Base-by-base conservation (phyloP, 768 basidiomycete species). In the Mycena floridula region DNA sequence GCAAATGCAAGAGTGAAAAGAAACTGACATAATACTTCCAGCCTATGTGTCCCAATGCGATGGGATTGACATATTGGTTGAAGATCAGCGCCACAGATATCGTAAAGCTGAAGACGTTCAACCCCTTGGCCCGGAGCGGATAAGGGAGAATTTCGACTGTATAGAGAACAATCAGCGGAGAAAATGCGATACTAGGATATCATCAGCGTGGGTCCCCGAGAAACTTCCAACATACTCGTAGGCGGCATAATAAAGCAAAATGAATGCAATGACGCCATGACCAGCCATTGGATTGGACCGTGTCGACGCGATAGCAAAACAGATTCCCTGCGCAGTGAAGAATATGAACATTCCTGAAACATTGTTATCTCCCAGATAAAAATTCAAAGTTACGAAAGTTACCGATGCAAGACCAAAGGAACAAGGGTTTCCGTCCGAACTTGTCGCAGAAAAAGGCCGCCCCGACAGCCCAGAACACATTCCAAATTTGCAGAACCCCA, bases 141-240 rank as follows among this genome's bases (percentile, higher is more conserved):
- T 68, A 80, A 0, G 82, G 82, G n/a, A 84, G 57, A 50, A 85
- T 82, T 55, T 85, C 82, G 42, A 82, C 62, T 7, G 73, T 72
- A 58, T 78, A 82, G 0, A 72, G 55, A 24, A 78, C 73, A 23
- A 77, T 64, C 49, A 82, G 64, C 1, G 82, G 80, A 4, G 73
- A 73, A 51, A 80, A 81, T 36, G 77, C 76, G 37, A 81, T 59
- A 45, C 65, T 67, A 45, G 15, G 25, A 22, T 18, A 20, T 22
- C 18, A 18, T 44, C 22, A 44, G 27, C 35, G 18, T 42, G 7
- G 16, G 23, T 26, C 23, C 15, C 2, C 30, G 25, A 8, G 12
- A 32, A 4, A 13, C 3, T 13, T 5, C 28, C 23, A 24, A 48
- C 46, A 5, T 35, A 48, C 50, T 80, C 76, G 51, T 80, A 81